Evolutionary conservation across 192 early-diverging fungal species (phyloP).

Genomic region (Mortierella hygrophila): DNA sequence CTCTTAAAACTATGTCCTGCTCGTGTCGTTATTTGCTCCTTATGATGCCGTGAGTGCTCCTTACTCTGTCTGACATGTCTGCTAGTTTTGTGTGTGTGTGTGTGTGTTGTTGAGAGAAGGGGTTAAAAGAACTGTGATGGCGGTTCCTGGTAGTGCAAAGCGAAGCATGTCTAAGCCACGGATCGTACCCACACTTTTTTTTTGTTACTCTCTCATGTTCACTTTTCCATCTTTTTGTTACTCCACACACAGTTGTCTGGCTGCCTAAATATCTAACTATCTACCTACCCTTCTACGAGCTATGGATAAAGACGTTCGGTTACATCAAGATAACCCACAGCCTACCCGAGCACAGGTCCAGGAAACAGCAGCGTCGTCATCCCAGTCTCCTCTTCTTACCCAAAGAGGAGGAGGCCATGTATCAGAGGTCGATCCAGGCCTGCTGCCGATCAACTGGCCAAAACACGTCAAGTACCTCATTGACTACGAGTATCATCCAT

Average conservation of each 20-base stretch:
- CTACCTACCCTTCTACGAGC: background rate
- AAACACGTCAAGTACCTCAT: constrained; percentile 42
- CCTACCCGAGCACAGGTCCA: background rate
- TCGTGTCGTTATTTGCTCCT: background rate
- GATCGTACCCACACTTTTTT: background rate
- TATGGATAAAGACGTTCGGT: background rate
- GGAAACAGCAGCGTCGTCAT: background rate
- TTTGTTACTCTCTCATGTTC: background rate
- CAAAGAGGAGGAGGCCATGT: constrained; percentile 11
- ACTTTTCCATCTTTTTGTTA: background rate
- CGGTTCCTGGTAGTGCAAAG: background rate
- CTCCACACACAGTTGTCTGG: background rate
- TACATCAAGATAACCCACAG: background rate
- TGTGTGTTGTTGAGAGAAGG: background rate
- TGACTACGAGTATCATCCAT: constrained; percentile 49
- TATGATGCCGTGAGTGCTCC: background rate
- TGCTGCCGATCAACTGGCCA: constrained; percentile 43
- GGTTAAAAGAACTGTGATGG: background rate
- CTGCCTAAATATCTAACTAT: background rate
- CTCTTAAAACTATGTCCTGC: background rate
- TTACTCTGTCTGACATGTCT: constrained; percentile 57
- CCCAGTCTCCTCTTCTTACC: background rate
- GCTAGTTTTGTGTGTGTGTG: background rate
- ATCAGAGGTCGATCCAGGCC: constrained; percentile 20
- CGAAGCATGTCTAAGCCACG: constrained; percentile 15